Evolutionary conservation across 169 alveolate species (phyloP).

Genomic region (Eimeria maxima): DNA sequence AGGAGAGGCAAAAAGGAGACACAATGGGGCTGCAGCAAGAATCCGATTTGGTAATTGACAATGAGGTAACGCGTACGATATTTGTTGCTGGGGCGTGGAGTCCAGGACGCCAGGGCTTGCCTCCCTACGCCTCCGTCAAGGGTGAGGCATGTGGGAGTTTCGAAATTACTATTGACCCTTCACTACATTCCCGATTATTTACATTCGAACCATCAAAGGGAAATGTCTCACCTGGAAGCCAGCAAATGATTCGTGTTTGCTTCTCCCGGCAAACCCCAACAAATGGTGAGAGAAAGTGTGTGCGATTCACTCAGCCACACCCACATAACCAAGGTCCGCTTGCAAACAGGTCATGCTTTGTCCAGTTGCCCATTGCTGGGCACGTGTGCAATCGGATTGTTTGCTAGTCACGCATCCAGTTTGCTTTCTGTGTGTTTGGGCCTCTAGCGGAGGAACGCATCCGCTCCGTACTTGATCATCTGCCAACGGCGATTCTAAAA

Average conservation of each 20-base stretch:
- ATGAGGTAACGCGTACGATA: constrained; percentile 31
- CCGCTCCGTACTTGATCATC: constrained; percentile 39
- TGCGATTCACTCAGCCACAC: background rate
- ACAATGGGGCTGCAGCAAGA: constrained; percentile 1
- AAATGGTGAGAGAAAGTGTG: background rate
- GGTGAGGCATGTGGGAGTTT: constrained; percentile 59
- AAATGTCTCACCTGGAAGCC: constrained; percentile 38
- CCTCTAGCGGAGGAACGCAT: constrained; percentile 64
- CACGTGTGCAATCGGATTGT: background rate
- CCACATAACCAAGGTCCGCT: background rate
- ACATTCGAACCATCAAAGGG: constrained; percentile 61
- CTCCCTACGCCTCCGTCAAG: constrained; percentile 47
- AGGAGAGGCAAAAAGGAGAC: constrained; percentile 52
- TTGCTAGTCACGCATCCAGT: background rate
- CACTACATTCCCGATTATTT: constrained; percentile 29
- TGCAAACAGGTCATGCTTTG: background rate
- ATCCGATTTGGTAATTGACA: constrained; percentile 12
- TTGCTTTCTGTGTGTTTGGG: background rate
- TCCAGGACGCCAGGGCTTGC: constrained; percentile 65
- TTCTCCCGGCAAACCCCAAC: constrained; percentile 42
- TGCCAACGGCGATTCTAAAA: constrained; percentile 18
- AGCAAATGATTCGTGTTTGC: constrained; percentile 35
- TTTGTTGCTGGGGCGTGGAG: constrained; percentile 68
- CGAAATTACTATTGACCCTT: constrained; percentile 51
- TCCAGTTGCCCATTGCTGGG: background rate